Evolutionary conservation across 805 yeast species (phyloP), one percentile per base, ranked within the genome.

Genomic region (Kazachstania bromeliacearum): DNA sequence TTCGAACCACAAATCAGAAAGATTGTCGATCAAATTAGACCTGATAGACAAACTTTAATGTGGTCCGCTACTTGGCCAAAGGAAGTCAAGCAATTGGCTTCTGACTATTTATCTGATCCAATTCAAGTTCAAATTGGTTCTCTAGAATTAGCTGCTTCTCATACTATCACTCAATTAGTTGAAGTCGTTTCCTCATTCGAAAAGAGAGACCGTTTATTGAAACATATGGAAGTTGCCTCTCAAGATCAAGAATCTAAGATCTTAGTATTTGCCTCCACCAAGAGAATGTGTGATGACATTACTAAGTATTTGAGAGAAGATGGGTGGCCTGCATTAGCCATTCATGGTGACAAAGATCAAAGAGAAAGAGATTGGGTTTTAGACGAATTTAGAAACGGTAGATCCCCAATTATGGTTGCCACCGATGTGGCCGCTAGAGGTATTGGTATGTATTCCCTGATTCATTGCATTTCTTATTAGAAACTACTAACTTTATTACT

Each of bases 1-100:
- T 92, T 92, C 64, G 98, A 92, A 73, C 97, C 97, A 50, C 97
- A 89, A 75, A 92, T 92, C 65, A 80, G 98, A 74, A 89, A 89
- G 69, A 92, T 92, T 64, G 89, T 92, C 50, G 88, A 81, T 54
- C 97, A 89, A 73, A 92, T 92, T 62, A 84, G 98, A 71, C 98
- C 98, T 44, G 98, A 92, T 65, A 87, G 97, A 73, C 98, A 92
- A 71, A 92, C 98, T 43, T 73, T 89, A 54, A 85, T 92, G 96
- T 92, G 97, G 97, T 89, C 97, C 44, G 98, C 98, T 51, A 92
- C 98, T 38, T 92, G 98, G 98, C 98, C 98, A 55, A 89, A 88
- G 74, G 94, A 85, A 64, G 97, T 92, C 46, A 94, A 89, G 71
- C 72, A 78, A 50, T 73, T 92, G 59, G 94, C 96, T 48, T 75